A percentile compares a stretch with the other conserved stretches of the same genome.
Evolutionary conservation across 352 stramenopile species (phyloP).

Genomic region (Blastocystis sp.): DNA sequence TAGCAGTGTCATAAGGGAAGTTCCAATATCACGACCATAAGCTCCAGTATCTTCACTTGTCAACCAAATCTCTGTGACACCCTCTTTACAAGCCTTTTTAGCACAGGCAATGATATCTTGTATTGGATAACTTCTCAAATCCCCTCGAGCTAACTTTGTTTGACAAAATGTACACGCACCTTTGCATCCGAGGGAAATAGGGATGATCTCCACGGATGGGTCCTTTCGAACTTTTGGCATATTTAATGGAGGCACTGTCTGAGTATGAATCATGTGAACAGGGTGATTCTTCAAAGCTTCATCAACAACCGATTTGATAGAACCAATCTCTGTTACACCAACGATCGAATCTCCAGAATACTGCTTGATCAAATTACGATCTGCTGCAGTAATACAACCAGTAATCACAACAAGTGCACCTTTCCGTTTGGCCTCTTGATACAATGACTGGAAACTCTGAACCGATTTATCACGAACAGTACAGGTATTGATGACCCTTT

Average conservation of each 20-base stretch:
- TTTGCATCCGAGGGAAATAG: conserved; percentile 83
- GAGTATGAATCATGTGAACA: not conserved
- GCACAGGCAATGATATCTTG: conserved; percentile 79
- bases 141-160: conserved; percentile 83
- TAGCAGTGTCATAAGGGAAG: conserved; percentile 78
- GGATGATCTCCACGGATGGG: conserved; percentile 86
- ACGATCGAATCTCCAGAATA: not conserved
- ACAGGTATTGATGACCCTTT: conserved; percentile 82
- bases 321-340: conserved; percentile 3
- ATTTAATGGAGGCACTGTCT: conserved; percentile 78
- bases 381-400: conserved; percentile 81
- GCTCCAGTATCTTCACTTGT: conserved; percentile 85
- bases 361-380: not conserved
- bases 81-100: conserved; percentile 71
- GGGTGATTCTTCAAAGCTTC: not conserved
- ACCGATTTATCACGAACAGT: conserved; percentile 88
- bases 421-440: conserved; percentile 76
- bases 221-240: conserved; percentile 87
- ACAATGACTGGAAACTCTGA: conserved; percentile 82
- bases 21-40: conserved; percentile 84
- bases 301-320: conserved; percentile 16
- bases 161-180: conserved; percentile 89
- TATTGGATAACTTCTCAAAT: conserved; percentile 81
- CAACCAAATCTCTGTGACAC: conserved; percentile 86
- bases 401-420: conserved; percentile 82